Percentiles rank a stretch among this genome's conserved stretches.
Conservation (phyloP, 805 yeast genomes). For the Helenozyma baotianmanensis region DNA sequence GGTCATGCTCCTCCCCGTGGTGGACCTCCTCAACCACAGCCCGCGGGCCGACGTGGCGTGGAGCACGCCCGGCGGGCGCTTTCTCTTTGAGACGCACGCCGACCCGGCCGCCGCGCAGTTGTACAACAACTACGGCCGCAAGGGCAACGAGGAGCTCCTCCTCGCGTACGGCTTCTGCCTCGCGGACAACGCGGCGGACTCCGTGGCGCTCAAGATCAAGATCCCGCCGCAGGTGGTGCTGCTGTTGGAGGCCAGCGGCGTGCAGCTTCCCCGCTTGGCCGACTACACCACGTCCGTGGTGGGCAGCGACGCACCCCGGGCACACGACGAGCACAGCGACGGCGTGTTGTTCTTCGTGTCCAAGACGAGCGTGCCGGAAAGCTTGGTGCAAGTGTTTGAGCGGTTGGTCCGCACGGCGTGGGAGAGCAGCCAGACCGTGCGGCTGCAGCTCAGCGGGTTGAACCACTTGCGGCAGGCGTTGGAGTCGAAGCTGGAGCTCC, state of each 20-base stretch:
- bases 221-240: constrained; percentile 35
- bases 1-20: constrained; percentile 72
- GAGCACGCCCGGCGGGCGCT: constrained; percentile 31
- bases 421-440: constrained; percentile 43
- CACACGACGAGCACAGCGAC: constrained; percentile 19
- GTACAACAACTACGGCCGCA: constrained; percentile 82
- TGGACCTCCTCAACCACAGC: constrained; percentile 76
- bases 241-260: constrained; percentile 31
- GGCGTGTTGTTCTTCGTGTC: constrained; percentile 40
- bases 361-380: constrained; percentile 32
- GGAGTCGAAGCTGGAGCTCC: constrained; percentile 42
- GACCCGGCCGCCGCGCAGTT: constrained; percentile 32
- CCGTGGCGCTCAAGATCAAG: constrained; percentile 56
- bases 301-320: not conserved
- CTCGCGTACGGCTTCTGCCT: constrained; percentile 78
- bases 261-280: constrained; percentile 30
- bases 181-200: constrained; percentile 53
- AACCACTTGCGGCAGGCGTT: constrained; percentile 50
- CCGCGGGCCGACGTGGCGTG: constrained; percentile 61
- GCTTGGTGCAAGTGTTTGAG: constrained; percentile 51
- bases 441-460: constrained; percentile 60
- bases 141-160: constrained; percentile 78
- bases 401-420: constrained; percentile 45
- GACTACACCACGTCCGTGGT: constrained; percentile 39
- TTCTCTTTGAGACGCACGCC: constrained; percentile 41